Evolutionary conservation across 768 basidiomycete species (phyloP).

Genomic region (Boletellus ananas): DNA sequence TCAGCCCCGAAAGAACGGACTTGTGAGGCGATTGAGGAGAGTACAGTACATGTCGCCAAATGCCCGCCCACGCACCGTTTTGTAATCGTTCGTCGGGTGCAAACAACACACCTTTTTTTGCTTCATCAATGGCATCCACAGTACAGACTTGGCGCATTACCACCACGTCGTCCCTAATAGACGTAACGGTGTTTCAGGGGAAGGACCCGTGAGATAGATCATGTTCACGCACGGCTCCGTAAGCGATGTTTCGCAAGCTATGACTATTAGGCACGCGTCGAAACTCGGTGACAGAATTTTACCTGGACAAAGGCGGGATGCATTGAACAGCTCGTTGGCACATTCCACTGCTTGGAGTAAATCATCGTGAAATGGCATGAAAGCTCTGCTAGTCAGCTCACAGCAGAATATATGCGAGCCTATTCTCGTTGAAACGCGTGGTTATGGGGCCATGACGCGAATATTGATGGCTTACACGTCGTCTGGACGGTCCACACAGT

Average conservation of each 20-base stretch:
- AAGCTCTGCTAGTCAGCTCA: slow-evolving; percentile 25
- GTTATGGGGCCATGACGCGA: background rate
- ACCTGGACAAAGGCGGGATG: slow-evolving; percentile 78
- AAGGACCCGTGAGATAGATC: background rate
- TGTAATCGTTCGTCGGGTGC: slow-evolving; percentile 87
- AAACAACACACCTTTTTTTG: slow-evolving; percentile 66
- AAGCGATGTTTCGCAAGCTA: slow-evolving; percentile 78
- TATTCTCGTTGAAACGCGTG: slow-evolving; percentile 23
- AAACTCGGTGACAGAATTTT: background rate
- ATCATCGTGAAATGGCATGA: background rate
- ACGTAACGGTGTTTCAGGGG: background rate
- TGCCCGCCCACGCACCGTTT: slow-evolving; percentile 60
- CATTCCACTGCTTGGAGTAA: slow-evolving; percentile 57
- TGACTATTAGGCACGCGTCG: slow-evolving; percentile 1
- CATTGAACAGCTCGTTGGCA: slow-evolving; percentile 78
- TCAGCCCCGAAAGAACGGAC: slow-evolving; percentile 83
- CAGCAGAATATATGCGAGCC: slow-evolving; percentile 89
- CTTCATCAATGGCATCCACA: slow-evolving; percentile 1
- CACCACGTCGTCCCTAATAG: slow-evolving; percentile 50
- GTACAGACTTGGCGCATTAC: slow-evolving; percentile 31
- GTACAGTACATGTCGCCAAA: background rate
- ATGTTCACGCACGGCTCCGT: slow-evolving; percentile 62
- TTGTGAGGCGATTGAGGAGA: slow-evolving; percentile 27
- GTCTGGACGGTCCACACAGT: slow-evolving; percentile 37
- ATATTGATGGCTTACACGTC: slow-evolving; percentile 42